Percentiles rank a stretch among this genome's conserved stretches.
Evolutionary conservation across 345 rosid genomes (phyloP).

Genomic region (Dipteronia sinensis): DNA sequence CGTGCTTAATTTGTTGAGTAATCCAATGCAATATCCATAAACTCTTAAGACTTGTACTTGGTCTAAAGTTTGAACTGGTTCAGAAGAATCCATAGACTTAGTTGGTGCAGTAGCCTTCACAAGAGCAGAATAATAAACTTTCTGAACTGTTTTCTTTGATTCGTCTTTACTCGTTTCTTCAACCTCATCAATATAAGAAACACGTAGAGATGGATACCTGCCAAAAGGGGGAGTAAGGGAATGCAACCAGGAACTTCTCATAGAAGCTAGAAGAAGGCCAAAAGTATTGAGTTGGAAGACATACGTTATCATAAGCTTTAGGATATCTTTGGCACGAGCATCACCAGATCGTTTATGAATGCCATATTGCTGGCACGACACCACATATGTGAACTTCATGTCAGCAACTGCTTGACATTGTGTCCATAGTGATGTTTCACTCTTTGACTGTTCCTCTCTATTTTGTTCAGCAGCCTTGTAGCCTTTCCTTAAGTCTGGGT

Average conservation of each 20-base stretch:
- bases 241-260: conserved; percentile 8
- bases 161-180: conserved; percentile 65
- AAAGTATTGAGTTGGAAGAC: conserved; percentile 16
- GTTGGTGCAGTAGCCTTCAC: conserved; percentile 66
- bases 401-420: conserved; percentile 83
- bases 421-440: conserved; percentile 59
- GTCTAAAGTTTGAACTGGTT: conserved; percentile 68
- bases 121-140: conserved; percentile 68
- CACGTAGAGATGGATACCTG: conserved; percentile 75
- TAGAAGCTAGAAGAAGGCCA: conserved; percentile 15
- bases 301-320: conserved; percentile 77
- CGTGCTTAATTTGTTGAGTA: neutral
- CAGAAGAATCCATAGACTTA: conserved; percentile 67
- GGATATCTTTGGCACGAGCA: conserved; percentile 69
- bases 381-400: conserved; percentile 83
- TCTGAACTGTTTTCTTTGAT: conserved; percentile 47
- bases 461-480: conserved; percentile 68
- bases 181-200: conserved; percentile 76
- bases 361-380: conserved; percentile 81
- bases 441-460: conserved; percentile 57
- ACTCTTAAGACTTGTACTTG: conserved; percentile 41
- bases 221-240: conserved; percentile 19
- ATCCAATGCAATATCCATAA: conserved; percentile 3
- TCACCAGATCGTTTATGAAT: conserved; percentile 69
- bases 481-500: conserved; percentile 60